These are phyloP conservation scores for Globisporangium barbulae DNA, from an alignment of 352 stramenopile genomes.

Conservation along the genomic window DNA sequence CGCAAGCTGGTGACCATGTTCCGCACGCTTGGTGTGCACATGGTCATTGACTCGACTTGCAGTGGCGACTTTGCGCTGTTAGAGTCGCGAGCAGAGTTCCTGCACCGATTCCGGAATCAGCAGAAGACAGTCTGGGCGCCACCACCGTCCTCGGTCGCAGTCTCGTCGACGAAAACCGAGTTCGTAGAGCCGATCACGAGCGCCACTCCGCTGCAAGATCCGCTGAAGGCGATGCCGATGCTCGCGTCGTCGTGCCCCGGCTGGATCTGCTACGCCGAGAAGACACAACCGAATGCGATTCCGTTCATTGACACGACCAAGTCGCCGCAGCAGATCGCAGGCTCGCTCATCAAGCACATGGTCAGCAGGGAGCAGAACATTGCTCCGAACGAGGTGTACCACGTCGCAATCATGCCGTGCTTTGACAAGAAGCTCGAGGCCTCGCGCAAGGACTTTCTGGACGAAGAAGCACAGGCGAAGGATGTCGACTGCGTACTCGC, in stretches of 20 bases:
- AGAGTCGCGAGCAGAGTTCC: constrained; percentile 90
- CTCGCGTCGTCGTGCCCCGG: constrained; percentile 96
- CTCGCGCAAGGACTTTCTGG: constrained; percentile 88
- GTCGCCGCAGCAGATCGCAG: constrained; percentile 94
- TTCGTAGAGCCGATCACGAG: constrained; percentile 54
- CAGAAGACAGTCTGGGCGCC: constrained; percentile 63
- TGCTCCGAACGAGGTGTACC: constrained; percentile 77
- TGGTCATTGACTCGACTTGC: constrained; percentile 91
- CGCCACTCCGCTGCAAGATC: constrained; percentile 57
- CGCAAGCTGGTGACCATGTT: constrained; percentile 78
- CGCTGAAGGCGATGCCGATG: constrained; percentile 84
- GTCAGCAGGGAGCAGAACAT: constrained; percentile 59
- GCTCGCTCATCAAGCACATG: constrained; percentile 78
- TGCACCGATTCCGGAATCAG: constrained; percentile 80
- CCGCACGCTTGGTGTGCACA: constrained; percentile 78
- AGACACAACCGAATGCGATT: constrained; percentile 93
- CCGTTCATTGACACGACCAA: constrained; percentile 95
- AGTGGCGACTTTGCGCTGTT: constrained; percentile 91
- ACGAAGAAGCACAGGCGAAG: constrained; percentile 55
- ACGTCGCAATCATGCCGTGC: constrained; percentile 97
- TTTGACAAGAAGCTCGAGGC: constrained; percentile 99
- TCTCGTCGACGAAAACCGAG: constrained; percentile 67
- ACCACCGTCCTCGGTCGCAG: constrained; percentile 64
- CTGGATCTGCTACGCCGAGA: constrained; percentile 98
- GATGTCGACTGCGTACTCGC: constrained; percentile 96